A percentile compares a stretch with the other conserved stretches of the same genome.
Conservation (phyloP, 805 yeast genomes). For the Zygosaccharomyces pseudorouxii region DNA sequence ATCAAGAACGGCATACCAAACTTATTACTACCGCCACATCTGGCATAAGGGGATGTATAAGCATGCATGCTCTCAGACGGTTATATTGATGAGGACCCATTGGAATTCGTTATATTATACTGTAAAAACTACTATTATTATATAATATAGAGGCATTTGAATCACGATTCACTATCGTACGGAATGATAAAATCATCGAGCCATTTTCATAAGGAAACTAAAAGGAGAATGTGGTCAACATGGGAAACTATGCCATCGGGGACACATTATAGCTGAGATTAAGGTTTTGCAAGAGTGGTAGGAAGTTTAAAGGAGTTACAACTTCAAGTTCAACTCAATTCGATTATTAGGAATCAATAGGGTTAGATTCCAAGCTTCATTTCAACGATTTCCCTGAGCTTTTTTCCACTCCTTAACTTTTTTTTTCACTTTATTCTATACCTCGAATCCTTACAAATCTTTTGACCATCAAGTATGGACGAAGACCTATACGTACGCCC, state of each 20-base stretch:
- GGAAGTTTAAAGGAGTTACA: neutral
- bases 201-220: conserved; percentile 3
- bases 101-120: neutral
- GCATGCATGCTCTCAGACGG: neutral
- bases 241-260: neutral
- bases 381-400: neutral
- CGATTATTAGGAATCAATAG: neutral
- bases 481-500: conserved; percentile 14
- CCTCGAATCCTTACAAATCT: neutral
- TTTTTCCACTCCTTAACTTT: neutral
- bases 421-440: neutral
- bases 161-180: neutral
- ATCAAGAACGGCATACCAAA: conserved; percentile 93
- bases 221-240: conserved; percentile 6
- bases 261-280: neutral
- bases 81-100: neutral
- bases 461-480: conserved; percentile 7
- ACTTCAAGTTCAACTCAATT: neutral
- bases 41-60: conserved; percentile 45
- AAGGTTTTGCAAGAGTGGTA: neutral
- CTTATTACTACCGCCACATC: conserved; percentile 89
- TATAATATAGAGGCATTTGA: neutral
- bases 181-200: neutral
- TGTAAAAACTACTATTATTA: neutral
- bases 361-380: neutral